Percentiles rank a stretch among this genome's conserved stretches.
Evolutionary conservation across 2,329 filamentous ascomycete species (phyloP).

Genomic region (Aspergillus bombycis): DNA sequence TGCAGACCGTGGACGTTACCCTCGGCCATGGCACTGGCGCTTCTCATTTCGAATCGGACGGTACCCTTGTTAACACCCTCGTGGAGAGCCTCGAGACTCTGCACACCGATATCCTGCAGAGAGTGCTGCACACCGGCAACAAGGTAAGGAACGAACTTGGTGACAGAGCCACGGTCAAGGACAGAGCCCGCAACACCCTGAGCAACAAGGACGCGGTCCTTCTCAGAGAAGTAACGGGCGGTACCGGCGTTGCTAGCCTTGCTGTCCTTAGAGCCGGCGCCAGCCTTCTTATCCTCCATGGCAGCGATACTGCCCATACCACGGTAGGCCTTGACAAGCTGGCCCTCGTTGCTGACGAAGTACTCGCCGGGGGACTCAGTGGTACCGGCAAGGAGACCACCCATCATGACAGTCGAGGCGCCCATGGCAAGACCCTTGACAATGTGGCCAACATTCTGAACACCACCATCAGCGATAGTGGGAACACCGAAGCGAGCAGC

Average conservation of each 20-base stretch:
- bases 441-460: conserved; percentile 98
- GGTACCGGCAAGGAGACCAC: conserved; percentile 92
- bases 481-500: conserved; percentile 93
- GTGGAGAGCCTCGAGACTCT: conserved; percentile 77
- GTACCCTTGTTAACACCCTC: conserved; percentile 71
- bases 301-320: conserved; percentile 99
- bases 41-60: conserved; percentile 91
- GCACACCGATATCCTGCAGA: conserved; percentile 90
- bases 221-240: conserved; percentile 97
- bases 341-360: conserved; percentile 93
- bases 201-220: conserved; percentile 89
- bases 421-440: conserved; percentile 96
- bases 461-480: conserved; percentile 95
- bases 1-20: conserved; percentile 96
- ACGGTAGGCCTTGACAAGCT: conserved; percentile 98
- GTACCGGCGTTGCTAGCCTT: conserved; percentile 85
- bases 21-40: conserved; percentile 91
- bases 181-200: conserved; percentile 86
- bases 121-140: conserved; percentile 96
- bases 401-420: conserved; percentile 98
- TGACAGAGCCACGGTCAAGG: conserved; percentile 69
- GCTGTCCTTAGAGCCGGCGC: conserved; percentile 68
- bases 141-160: conserved; percentile 94
- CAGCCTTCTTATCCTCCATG: conserved; percentile 99
- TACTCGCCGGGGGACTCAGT: conserved; percentile 97